These are phyloP conservation scores for Laguncularia racemosa DNA, from an alignment of 345 rosid species.

Conservation along the genomic window DNA sequence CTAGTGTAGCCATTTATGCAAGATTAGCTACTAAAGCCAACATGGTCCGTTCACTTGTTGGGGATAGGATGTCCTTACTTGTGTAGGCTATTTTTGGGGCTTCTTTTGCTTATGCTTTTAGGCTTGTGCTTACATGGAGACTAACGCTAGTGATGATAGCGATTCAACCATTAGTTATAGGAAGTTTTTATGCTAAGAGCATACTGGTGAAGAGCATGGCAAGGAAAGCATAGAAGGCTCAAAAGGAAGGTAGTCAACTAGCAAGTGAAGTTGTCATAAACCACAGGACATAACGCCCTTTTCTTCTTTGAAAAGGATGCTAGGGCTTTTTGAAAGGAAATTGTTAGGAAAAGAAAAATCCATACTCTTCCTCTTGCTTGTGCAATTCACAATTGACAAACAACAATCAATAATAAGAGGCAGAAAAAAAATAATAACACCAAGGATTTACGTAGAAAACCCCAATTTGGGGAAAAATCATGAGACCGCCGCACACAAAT, in stretches of 20 bases:
- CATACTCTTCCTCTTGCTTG: too few species aligned
- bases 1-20: constrained; percentile 59
- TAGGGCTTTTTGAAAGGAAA: constrained; percentile 41
- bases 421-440: too few species aligned
- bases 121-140: constrained; percentile 48
- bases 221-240: constrained; percentile 53
- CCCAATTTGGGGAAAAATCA: too few species aligned
- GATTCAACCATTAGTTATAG: constrained; percentile 50
- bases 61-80: constrained; percentile 55
- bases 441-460: too few species aligned
- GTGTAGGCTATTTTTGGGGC: constrained; percentile 54
- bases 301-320: constrained; percentile 56
- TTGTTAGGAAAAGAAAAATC: too few species aligned
- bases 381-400: too few species aligned
- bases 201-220: constrained; percentile 54
- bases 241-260: constrained; percentile 61
- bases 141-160: constrained; percentile 52
- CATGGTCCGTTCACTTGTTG: constrained; percentile 49
- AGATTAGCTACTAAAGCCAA: constrained; percentile 54
- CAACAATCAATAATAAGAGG: too few species aligned
- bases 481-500: too few species aligned
- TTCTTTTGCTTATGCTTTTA: constrained; percentile 36
- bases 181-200: constrained; percentile 45
- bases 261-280: constrained; percentile 60
- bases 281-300: constrained; percentile 74